phyloP scores from a whole-genome alignment of 495 filamentous ascomycete genomes.

The Xylaria castorea region DNA sequence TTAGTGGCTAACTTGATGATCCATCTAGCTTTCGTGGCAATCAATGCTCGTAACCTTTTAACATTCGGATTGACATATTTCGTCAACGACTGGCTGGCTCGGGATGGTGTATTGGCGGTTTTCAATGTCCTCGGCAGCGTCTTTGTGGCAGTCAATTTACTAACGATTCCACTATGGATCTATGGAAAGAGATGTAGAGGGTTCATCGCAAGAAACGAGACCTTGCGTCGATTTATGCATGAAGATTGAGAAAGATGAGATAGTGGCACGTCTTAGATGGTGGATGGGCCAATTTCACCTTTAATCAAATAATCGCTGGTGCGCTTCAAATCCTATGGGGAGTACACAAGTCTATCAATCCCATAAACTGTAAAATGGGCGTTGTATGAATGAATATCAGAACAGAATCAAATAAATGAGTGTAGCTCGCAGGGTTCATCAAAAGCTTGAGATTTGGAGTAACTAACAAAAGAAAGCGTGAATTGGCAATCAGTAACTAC shows the following conservation, averaged over 20 bases:
- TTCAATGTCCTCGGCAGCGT: constrained; percentile 58
- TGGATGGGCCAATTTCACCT: neutral
- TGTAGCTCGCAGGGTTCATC: neutral
- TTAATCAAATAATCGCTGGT: neutral
- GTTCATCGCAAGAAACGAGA: constrained; percentile 53
- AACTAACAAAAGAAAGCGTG: neutral
- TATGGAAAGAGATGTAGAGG: constrained; percentile 58
- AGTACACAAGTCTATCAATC: neutral
- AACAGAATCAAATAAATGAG: neutral
- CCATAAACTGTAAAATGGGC: neutral
- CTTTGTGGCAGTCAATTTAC: constrained; percentile 52
- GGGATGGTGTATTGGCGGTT: constrained; percentile 54
- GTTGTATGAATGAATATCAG: neutral
- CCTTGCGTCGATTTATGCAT: constrained; percentile 57
- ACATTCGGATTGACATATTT: constrained; percentile 63
- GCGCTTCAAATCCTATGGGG: neutral
- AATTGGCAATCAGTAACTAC: neutral
- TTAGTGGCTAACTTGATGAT: constrained; percentile 24
- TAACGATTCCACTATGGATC: constrained; percentile 63
- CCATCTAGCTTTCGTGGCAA: constrained; percentile 56
- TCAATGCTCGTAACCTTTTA: constrained; percentile 61
- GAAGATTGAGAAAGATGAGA: constrained; percentile 40
- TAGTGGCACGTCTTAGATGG: neutral
- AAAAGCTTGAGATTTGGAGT: neutral
- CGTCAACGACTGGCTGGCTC: constrained; percentile 57